Evolutionary conservation across 148 eudicot genomes (phyloP).

Genomic region (Chenopodium suecicum): DNA sequence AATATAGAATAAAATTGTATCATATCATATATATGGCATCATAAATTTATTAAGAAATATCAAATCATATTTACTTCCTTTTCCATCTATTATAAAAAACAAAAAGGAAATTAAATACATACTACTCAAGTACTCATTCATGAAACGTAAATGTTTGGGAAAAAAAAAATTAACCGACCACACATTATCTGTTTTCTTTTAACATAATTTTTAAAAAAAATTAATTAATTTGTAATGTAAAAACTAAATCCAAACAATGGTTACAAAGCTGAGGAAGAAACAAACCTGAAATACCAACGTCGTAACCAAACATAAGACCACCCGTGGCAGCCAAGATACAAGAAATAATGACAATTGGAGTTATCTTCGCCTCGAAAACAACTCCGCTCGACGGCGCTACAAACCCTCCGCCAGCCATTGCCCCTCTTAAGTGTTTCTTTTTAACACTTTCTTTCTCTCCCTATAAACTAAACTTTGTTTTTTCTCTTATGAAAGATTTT

Average conservation of each 20-base stretch:
- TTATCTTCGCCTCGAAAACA: slow-evolving; percentile 87
- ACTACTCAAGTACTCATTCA: no score
- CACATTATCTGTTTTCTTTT: background rate
- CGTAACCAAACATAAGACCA: slow-evolving; percentile 96
- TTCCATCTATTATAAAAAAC: no score
- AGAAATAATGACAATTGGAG: slow-evolving; percentile 81
- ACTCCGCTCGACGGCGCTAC: slow-evolving; percentile 44
- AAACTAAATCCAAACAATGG: background rate
- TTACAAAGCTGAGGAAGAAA: background rate
- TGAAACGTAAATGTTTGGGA: background rate
- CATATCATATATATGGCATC: no score
- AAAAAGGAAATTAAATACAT: no score
- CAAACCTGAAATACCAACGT: slow-evolving; percentile 87
- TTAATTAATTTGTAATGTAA: background rate
- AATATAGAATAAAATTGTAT: no score
- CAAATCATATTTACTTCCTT: no score
- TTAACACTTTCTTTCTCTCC: no score
- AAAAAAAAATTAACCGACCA: background rate
- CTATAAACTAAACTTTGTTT: no score
- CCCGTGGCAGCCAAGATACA: slow-evolving; percentile 97
- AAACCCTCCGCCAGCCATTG: slow-evolving; percentile 82
- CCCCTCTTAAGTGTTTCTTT: no score
- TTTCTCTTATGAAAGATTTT: background rate
- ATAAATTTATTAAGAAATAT: no score
- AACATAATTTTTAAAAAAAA: background rate